These are phyloP conservation scores for Colletotrichum tamarilloi DNA, from an alignment of 2,329 filamentous ascomycete genomes.

Conservation along the genomic window DNA sequence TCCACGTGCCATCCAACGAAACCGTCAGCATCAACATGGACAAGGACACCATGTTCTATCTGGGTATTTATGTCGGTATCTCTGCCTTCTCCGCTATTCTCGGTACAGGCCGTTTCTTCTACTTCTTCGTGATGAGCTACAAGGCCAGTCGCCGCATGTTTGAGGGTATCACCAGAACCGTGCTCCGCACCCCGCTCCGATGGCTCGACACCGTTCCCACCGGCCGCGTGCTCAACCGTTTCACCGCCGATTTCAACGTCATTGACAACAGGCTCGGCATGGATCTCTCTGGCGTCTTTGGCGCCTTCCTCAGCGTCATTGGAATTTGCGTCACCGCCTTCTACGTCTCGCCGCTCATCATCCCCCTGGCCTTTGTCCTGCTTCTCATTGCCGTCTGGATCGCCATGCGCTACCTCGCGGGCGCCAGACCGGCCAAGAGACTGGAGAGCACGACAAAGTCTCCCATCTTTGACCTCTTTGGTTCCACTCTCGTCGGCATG, in stretches of 20 bases:
- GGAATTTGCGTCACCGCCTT: conserved; percentile 75
- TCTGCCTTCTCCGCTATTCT: conserved; percentile 67
- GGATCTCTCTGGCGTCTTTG: conserved; percentile 70
- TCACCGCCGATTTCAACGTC: conserved; percentile 80
- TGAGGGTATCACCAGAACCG: conserved; percentile 70
- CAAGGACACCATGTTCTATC: conserved; percentile 68
- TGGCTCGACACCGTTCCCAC: conserved; percentile 86
- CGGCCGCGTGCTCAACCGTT: conserved; percentile 81
- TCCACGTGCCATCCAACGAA: conserved; percentile 45
- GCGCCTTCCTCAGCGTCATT: conserved; percentile 70
- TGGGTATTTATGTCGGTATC: conserved; percentile 74
- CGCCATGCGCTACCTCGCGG: conserved; percentile 73
- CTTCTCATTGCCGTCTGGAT: conserved; percentile 68
- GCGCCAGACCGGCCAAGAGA: conserved; percentile 79
- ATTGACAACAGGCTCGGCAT: conserved; percentile 76
- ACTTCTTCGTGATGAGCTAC: conserved; percentile 73
- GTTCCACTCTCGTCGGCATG: conserved; percentile 77
- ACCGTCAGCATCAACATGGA: conserved; percentile 42
- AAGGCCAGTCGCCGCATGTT: conserved; percentile 77
- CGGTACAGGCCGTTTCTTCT: conserved; percentile 71
- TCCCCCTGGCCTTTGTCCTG: conserved; percentile 70
- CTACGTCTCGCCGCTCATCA: conserved; percentile 75
- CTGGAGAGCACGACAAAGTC: conserved; percentile 82
- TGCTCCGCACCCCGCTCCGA: conserved; percentile 78
- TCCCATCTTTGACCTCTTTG: conserved; percentile 84